A percentile compares a stretch with the other conserved stretches of the same genome.
phyloP scores from a whole-genome alignment of 192 early-diverging fungal species.

The Gigaspora rosea region DNA sequence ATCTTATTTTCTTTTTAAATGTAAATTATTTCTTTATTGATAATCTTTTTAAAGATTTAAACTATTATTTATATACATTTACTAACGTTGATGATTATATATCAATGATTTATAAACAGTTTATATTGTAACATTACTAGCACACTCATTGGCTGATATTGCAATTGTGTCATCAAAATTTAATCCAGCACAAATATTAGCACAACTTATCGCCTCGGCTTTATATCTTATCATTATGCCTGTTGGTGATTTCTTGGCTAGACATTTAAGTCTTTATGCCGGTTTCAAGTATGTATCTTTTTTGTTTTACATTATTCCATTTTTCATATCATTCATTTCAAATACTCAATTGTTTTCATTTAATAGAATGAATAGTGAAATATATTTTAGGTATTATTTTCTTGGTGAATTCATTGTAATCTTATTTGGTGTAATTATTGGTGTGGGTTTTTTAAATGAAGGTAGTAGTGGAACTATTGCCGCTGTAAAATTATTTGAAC shows the following conservation, averaged over 20 bases:
- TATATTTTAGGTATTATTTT: slow-evolving; percentile 16
- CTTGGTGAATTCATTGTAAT: background rate
- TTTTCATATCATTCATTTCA: background rate
- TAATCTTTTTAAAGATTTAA: too few relatives aligned
- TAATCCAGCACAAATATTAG: background rate
- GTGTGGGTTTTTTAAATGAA: background rate
- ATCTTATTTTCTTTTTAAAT: slow-evolving; percentile 2
- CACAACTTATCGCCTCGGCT: background rate
- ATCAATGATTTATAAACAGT: background rate
- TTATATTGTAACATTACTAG: background rate
- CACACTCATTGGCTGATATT: background rate
- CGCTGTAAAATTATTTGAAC: background rate
- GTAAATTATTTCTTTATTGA: background rate
- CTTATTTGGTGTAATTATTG: background rate
- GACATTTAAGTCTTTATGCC: slow-evolving; percentile 18
- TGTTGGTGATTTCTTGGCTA: slow-evolving; percentile 6
- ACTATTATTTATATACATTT: background rate
- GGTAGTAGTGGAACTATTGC: background rate
- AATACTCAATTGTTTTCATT: background rate
- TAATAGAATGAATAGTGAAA: background rate
- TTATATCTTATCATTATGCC: background rate
- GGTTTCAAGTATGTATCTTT: slow-evolving; percentile 4
- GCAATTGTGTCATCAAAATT: background rate
- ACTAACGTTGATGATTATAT: background rate
- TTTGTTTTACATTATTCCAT: background rate